A percentile compares a stretch with the other conserved stretches of the same genome.
phyloP scores from a whole-genome alignment of 2,329 filamentous ascomycete species.

The Pyricularia grisea region DNA sequence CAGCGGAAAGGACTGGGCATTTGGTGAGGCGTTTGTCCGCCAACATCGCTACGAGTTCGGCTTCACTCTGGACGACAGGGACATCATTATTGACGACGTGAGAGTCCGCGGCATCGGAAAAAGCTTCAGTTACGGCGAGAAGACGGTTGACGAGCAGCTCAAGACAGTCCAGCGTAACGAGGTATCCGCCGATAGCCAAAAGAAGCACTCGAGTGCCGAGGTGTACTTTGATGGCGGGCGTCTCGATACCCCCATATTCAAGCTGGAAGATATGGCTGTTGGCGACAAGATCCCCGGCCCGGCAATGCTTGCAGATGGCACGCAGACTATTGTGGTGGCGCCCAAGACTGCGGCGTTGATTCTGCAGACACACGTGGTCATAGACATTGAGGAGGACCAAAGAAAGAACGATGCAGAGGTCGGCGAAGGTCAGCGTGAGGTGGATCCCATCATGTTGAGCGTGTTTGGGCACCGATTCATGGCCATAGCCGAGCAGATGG shows the following conservation, averaged over 20 bases:
- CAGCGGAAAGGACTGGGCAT: constrained; percentile 45
- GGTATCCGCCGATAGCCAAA: constrained; percentile 37
- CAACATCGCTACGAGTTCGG: constrained; percentile 66
- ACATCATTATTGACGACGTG: constrained; percentile 65
- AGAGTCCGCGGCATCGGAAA: constrained; percentile 53
- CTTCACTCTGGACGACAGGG: constrained; percentile 54
- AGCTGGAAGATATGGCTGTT: constrained; percentile 49
- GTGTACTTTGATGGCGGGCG: constrained; percentile 49
- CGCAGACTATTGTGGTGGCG: constrained; percentile 62
- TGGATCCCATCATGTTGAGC: constrained; percentile 59
- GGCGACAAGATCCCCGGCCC: constrained; percentile 54
- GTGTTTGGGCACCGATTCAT: constrained; percentile 67
- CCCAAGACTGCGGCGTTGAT: constrained; percentile 53
- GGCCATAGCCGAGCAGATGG: constrained; percentile 67
- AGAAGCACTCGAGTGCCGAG: constrained; percentile 33
- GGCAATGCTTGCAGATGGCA: constrained; percentile 57
- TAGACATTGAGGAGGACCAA: constrained; percentile 49
- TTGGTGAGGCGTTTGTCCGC: constrained; percentile 55
- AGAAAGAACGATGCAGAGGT: background rate
- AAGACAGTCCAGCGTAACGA: constrained; percentile 55
- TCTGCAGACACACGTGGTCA: constrained; percentile 61
- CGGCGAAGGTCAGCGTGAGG: constrained; percentile 13
- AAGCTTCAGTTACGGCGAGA: constrained; percentile 60
- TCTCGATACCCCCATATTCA: constrained; percentile 56
- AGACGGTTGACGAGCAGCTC: constrained; percentile 78